A percentile compares a stretch with the other conserved stretches of the same genome.
Evolutionary conservation across 176 grass and related monocot genomes (phyloP).

Genomic region (Hordeum marinum): DNA sequence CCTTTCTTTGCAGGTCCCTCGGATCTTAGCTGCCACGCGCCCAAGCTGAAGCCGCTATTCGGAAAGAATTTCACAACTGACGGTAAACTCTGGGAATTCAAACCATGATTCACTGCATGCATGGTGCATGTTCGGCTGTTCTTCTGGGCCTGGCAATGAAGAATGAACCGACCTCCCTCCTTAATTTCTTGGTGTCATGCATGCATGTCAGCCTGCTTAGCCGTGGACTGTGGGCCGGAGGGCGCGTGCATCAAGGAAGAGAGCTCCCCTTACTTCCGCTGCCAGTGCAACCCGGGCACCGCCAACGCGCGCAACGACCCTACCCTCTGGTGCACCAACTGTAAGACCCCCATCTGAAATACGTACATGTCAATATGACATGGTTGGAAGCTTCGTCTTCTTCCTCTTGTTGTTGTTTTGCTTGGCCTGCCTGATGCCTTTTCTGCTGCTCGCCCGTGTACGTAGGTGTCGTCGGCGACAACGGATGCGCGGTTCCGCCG

Average conservation of each 20-base stretch:
- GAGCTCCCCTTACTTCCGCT: neutral
- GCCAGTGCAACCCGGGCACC: neutral
- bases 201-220: neutral
- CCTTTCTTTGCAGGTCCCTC: neutral
- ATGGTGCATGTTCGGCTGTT: too few relatives aligned
- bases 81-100: neutral
- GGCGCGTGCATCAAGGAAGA: neutral
- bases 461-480: neutral
- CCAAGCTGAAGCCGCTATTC: too few relatives aligned
- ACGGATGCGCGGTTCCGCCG: neutral
- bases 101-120: neutral
- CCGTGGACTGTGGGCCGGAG: neutral
- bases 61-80: neutral
- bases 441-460: neutral
- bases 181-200: too few relatives aligned
- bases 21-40: neutral
- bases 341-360: neutral
- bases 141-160: neutral
- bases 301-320: constrained; percentile 8
- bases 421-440: neutral
- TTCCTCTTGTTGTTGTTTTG: neutral
- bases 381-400: neutral
- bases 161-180: neutral
- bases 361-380: too few relatives aligned
- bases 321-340: constrained; percentile 15